Evolutionary conservation across 1,284 basidiomycete species (phyloP).

Genomic region (Stereum hirsutum): DNA sequence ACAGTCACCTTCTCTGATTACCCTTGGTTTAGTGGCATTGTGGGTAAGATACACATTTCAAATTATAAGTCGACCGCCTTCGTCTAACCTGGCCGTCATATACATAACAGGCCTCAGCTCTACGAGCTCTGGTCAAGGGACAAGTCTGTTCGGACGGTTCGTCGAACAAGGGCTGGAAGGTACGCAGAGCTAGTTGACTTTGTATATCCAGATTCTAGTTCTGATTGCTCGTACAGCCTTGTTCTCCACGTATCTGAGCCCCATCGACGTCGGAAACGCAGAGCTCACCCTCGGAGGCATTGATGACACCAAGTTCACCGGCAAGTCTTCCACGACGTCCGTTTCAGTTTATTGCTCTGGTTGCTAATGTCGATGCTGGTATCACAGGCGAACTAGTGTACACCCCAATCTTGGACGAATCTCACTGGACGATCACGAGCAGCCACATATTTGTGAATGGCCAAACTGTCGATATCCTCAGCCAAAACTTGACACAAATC

Average conservation of each 20-base stretch:
- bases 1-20: no score
- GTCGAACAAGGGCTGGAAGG: slow-evolving; percentile 38
- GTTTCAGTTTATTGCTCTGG: no score
- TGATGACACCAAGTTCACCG: slow-evolving; percentile 41
- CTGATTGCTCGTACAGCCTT: slow-evolving; percentile 28
- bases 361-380: no score
- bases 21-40: no score
- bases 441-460: slow-evolving; percentile 43
- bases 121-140: no score
- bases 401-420: slow-evolving; percentile 23
- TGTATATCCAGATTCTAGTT: neutral
- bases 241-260: slow-evolving; percentile 44
- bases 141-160: slow-evolving; percentile 41
- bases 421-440: slow-evolving; percentile 36
- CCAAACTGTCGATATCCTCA: slow-evolving; percentile 33
- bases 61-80: slow-evolving; percentile 30
- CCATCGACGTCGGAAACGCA: slow-evolving; percentile 36
- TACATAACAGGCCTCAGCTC: no score
- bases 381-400: no score
- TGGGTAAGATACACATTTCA: slow-evolving; percentile 33
- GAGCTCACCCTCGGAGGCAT: slow-evolving; percentile 46
- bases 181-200: no score
- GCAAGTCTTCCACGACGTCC: slow-evolving; percentile 31
- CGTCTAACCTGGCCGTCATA: no score
- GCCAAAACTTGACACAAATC: slow-evolving; percentile 26